Conservation (phyloP, 176 grass and related monocot species). For the Melocanna baccifera region DNA sequence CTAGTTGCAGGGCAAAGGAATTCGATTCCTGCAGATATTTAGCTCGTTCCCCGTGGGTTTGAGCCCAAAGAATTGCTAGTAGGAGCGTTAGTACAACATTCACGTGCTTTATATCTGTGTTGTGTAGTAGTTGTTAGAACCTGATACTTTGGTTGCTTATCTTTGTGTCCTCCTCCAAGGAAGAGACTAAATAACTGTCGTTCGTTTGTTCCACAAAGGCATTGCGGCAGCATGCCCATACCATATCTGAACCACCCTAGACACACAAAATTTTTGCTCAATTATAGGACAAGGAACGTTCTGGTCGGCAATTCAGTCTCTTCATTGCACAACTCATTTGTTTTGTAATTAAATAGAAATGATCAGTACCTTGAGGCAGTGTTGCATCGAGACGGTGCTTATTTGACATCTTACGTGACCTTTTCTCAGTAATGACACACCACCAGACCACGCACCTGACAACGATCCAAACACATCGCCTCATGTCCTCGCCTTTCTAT, state of each 20-base stretch:
- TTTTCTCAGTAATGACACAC: not conserved
- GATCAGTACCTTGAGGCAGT: not conserved
- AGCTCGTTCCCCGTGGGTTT: slow-evolving; percentile 4
- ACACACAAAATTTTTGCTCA: not conserved
- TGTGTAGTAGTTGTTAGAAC: not conserved
- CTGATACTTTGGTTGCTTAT: not conserved
- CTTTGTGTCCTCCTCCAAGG: not conserved
- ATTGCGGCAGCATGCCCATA: not conserved
- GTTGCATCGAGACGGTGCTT: not conserved
- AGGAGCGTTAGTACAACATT: not conserved
- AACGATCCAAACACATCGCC: not conserved
- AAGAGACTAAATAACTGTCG: not conserved
- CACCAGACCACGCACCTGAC: not conserved
- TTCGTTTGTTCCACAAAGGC: not conserved
- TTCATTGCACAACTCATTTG: not conserved
- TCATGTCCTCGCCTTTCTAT: not conserved
- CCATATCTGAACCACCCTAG: slow-evolving; percentile 28
- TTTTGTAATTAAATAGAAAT: not conserved
- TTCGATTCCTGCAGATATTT: not conserved
- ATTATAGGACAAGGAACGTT: slow-evolving; percentile 1
- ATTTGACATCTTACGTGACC: too few species aligned
- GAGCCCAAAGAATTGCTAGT: not conserved
- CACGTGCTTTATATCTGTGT: not conserved
- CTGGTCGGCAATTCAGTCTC: not conserved
- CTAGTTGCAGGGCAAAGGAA: slow-evolving; percentile 3